These are phyloP conservation scores for Podospora sp. DNA, from an alignment of 495 filamentous ascomycete genomes.

Conservation along the genomic window DNA sequence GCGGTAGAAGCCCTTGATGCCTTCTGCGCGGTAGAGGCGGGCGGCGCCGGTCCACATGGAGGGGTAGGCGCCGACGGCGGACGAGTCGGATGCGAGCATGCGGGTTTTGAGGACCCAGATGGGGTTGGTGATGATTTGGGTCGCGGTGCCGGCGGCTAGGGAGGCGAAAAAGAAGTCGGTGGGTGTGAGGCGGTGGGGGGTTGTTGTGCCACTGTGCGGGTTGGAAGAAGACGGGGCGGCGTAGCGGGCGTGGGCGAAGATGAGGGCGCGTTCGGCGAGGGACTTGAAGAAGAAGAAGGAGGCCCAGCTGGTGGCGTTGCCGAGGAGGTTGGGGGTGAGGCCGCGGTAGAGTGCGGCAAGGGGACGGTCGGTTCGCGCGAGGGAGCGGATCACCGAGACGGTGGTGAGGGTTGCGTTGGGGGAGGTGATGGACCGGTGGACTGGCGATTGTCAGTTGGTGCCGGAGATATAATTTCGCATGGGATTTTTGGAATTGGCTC, in stretches of 20 bases:
- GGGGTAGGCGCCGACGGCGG: conserved; percentile 77
- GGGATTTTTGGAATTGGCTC: background rate
- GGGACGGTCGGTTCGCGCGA: conserved; percentile 43
- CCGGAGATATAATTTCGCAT: background rate
- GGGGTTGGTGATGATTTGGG: conserved; percentile 85
- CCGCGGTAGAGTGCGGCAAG: conserved; percentile 81
- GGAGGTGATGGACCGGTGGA: conserved; percentile 42
- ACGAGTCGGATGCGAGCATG: conserved; percentile 82
- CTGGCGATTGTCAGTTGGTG: conserved; percentile 18
- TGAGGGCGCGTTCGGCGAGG: conserved; percentile 45
- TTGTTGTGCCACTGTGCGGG: background rate
- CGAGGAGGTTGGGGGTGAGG: conserved; percentile 83
- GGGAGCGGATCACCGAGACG: conserved; percentile 47
- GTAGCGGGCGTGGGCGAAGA: conserved; percentile 17
- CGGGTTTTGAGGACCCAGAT: conserved; percentile 99
- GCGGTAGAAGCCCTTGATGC: conserved; percentile 76
- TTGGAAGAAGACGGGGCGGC: background rate
- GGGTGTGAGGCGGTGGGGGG: conserved; percentile 53
- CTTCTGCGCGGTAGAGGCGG: conserved; percentile 68
- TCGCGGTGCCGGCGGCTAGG: conserved; percentile 70
- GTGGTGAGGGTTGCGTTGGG: conserved; percentile 39
- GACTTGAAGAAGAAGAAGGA: conserved; percentile 80
- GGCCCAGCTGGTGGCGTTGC: conserved; percentile 88
- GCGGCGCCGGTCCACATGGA: conserved; percentile 68
- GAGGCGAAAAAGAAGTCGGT: conserved; percentile 84